A percentile compares a stretch with the other conserved stretches of the same genome.
These are phyloP conservation scores for Stachybotrys chlorohalonatus DNA, from an alignment of 2,329 filamentous ascomycete species.

Conservation along the genomic window DNA sequence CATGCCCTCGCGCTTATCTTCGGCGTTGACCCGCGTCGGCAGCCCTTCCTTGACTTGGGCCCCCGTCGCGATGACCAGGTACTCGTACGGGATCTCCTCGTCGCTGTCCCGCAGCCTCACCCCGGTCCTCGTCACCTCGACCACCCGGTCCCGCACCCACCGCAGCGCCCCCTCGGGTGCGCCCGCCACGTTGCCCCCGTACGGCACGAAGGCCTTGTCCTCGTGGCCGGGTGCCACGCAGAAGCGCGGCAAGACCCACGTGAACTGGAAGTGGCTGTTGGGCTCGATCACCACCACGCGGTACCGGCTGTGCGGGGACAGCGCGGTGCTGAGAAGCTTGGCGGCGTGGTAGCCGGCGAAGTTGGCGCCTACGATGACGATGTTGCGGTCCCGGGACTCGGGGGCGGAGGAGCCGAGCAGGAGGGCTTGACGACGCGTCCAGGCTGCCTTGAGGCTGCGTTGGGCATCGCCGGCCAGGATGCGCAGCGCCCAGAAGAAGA, in stretches of 20 bases:
- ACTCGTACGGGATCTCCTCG: slow-evolving; percentile 40
- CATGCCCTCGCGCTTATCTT: slow-evolving; percentile 32
- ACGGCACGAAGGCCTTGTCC: slow-evolving; percentile 52
- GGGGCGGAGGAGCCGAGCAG: slow-evolving; percentile 7
- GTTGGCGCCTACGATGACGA: slow-evolving; percentile 48
- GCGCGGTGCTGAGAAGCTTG: slow-evolving; percentile 33
- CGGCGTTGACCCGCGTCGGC: slow-evolving; percentile 37
- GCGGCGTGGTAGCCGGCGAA: slow-evolving; percentile 46
- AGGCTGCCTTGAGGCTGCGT: slow-evolving; percentile 8
- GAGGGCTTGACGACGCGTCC: slow-evolving; percentile 4
- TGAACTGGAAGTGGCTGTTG: slow-evolving; percentile 52
- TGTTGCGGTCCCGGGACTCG: slow-evolving; percentile 25
- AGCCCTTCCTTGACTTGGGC: slow-evolving; percentile 31
- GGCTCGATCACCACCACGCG: slow-evolving; percentile 48
- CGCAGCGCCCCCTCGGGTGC: slow-evolving; percentile 22
- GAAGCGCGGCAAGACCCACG: slow-evolving; percentile 51
- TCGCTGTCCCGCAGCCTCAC: slow-evolving; percentile 31
- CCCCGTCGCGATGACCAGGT: slow-evolving; percentile 49
- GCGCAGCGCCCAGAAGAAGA: slow-evolving; percentile 16
- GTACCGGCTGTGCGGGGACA: slow-evolving; percentile 37
- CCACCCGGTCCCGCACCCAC: slow-evolving; percentile 35
- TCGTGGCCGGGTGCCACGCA: slow-evolving; percentile 46
- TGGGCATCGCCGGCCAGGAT: slow-evolving; percentile 11
- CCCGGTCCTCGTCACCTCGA: slow-evolving; percentile 21
- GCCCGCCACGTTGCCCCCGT: slow-evolving; percentile 29